Evolutionary conservation across 495 filamentous ascomycete genomes (phyloP), one percentile per base, ranked within the genome.

Genomic region (Viridothelium virens): DNA sequence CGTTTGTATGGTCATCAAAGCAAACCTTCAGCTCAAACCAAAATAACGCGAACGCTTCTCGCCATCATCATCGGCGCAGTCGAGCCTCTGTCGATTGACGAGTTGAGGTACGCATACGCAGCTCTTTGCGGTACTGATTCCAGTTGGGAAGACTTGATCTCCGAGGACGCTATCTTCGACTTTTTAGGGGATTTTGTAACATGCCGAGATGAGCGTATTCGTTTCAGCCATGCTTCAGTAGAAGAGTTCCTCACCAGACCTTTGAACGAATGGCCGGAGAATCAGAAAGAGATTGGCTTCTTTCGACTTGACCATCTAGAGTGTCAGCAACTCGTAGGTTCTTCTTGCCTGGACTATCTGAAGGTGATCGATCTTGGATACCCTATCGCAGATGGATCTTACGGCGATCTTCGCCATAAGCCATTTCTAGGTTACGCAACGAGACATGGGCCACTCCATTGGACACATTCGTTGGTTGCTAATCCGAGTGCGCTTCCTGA

Each of bases 11-110:
- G 41, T 46, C 16, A 7, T 16, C 41, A 7, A 7, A 7, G 16
- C 41, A 46, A 46, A 46, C 16, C 48, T 18, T 53, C 48, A 53
- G 5, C 48, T 18, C 48, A 53, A 53, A 53, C 48, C 48, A 53
- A 53, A 18, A 18, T 18, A 18, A 18, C 48, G 12, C 9, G 48
- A 11, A 18, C 48, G 16, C 48, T 53, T 11, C 48, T 53, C 16
- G 48, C 48, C 48, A 16, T 53, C 48, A 11, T 53, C 48, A 18
- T 53, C 5, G 48, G 48, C 25, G 48, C 16, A 53, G n/a, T 53
- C 7, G 48, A 53, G 25, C 48, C 48, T 5, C 48, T 53, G 5
- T 14, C 48, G 25, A 18, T 53, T 18, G 48, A 53, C 16, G 48
- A 53, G 9, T 18, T 53, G 48, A 53, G 48, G 16, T 53, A 53